These are phyloP conservation scores for Neonectria punicea DNA, from an alignment of 2,329 filamentous ascomycete genomes.

Conservation along the genomic window DNA sequence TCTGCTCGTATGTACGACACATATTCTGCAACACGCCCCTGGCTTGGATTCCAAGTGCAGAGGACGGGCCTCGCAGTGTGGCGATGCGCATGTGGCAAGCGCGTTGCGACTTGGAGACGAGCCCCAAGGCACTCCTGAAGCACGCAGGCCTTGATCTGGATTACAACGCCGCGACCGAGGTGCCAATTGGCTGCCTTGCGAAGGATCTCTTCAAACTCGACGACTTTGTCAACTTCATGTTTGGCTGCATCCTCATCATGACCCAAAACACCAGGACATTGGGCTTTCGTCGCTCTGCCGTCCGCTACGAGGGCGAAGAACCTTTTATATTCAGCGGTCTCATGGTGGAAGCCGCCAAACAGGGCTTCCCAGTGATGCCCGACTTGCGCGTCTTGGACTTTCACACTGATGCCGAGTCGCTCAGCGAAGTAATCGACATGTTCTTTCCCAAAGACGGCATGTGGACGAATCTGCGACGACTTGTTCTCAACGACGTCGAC, in stretches of 20 bases:
- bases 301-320: not conserved
- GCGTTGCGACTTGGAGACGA: not conserved
- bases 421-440: not conserved
- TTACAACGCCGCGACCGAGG: not conserved
- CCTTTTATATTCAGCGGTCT: not conserved
- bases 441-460: not conserved
- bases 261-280: not conserved
- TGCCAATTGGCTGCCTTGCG: not conserved
- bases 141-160: slow-evolving; percentile 7
- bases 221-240: slow-evolving; percentile 12
- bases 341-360: not conserved
- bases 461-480: not conserved
- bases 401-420: not conserved
- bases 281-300: not conserved
- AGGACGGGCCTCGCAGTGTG: not conserved
- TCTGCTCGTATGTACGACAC: slow-evolving; percentile 14
- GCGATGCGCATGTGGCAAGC: not conserved
- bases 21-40: not conserved
- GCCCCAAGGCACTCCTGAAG: not conserved
- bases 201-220: not conserved
- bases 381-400: not conserved
- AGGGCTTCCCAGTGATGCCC: not conserved
- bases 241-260: slow-evolving; percentile 14
- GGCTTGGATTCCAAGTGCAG: not conserved
- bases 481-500: slow-evolving; percentile 10